Evolutionary conservation across 1,139 yeast species (phyloP), one percentile per base, ranked within the genome.

Genomic region (Saccharomyces hybrid): DNA sequence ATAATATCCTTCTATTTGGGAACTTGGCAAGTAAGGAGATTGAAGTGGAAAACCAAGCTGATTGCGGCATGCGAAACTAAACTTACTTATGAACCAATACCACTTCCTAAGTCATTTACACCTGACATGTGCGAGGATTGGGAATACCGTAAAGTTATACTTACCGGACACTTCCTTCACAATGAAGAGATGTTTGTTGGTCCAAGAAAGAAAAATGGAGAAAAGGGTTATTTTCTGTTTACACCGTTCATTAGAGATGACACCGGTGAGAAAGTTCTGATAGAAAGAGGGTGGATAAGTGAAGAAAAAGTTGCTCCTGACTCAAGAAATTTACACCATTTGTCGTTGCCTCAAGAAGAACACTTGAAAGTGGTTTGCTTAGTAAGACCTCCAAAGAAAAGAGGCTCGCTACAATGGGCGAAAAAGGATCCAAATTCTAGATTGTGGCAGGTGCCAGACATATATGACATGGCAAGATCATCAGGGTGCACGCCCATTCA

Each of bases 201-300:
- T 0, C 99, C 99, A 16, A 78, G 96, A 61, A 76, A 87, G 55
- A 78, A 79, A 59, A 83, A 88, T 59, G 96, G 91, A 7, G 77
- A 76, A 60, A 79, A 83, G 55, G 99, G 99, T 2, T 93, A 87
- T 68, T 74, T 81, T 49, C 78, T 93, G 11, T 82, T 88, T 42
- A 85, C 96, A 7, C 99, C 99, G 4, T 81, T 93, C 64, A 78
- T 82, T 28, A 80, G 96, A 57, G 75, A 81, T 11, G 82, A 82
- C 60, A 96, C 96, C 13, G 88, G 88, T 0, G 85, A 85, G 8
- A 76, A 74, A 54, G 74, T 91, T 28, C 75, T 93, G 55, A 79
- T 93, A 34, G 95, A 89, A 69, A 80, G 99, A 61, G 99, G 99
- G 6, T 93, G 98, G 96, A 83, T 93, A 49, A 75, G 82, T 34